Percentiles rank a stretch among this genome's conserved stretches.
These are phyloP conservation scores for Calonectria leucothoes DNA, from an alignment of 2,329 filamentous ascomycete genomes.

Conservation along the genomic window DNA sequence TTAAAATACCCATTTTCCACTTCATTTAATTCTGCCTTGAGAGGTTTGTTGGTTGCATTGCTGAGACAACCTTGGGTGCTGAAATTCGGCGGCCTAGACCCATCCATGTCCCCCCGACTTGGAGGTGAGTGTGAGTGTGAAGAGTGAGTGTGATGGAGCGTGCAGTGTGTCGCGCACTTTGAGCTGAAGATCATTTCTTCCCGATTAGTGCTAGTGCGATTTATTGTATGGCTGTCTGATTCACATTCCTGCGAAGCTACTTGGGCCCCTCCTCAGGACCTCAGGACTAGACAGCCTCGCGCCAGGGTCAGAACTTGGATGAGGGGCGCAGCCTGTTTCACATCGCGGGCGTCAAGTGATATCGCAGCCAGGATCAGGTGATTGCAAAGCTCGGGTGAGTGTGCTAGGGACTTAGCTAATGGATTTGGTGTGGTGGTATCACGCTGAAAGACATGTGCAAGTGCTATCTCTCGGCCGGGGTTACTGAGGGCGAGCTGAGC, in stretches of 20 bases:
- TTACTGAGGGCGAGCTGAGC: constrained; percentile 2
- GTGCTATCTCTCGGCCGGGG: neutral
- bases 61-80: neutral
- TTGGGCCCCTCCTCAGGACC: neutral
- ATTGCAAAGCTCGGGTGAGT: constrained; percentile 14
- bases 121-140: neutral
- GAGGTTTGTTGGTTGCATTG: neutral
- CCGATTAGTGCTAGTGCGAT: neutral
- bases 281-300: neutral
- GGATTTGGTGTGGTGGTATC: constrained; percentile 8
- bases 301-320: neutral
- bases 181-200: neutral
- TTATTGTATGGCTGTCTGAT: neutral
- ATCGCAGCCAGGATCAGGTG: constrained; percentile 22
- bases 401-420: neutral
- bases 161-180: neutral
- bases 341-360: constrained; percentile 29
- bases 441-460: constrained; percentile 3
- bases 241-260: neutral
- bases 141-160: neutral
- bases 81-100: neutral
- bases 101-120: neutral
- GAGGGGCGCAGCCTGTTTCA: constrained; percentile 30
- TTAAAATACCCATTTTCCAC: neutral
- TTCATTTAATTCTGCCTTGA: neutral